These are phyloP conservation scores for Acarospora socialis DNA, from an alignment of 2,329 filamentous ascomycete species.

Conservation along the genomic window DNA sequence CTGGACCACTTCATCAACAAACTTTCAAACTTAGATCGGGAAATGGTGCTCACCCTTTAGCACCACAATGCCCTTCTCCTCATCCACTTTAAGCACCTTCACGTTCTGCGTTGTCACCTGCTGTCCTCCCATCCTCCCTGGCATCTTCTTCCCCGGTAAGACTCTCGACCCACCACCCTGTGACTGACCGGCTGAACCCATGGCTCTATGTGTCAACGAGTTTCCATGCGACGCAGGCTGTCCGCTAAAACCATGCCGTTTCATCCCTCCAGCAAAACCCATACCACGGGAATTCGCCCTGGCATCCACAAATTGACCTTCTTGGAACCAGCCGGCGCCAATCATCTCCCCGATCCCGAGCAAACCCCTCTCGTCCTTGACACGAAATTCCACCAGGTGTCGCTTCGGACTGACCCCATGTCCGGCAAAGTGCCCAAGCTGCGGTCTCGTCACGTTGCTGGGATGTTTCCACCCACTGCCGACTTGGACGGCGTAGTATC, in stretches of 20 bases:
- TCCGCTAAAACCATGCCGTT: conserved; percentile 77
- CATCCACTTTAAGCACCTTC: conserved; percentile 75
- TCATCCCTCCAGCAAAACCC: conserved; percentile 97
- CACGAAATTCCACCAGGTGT: conserved; percentile 74
- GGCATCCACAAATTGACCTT: conserved; percentile 83
- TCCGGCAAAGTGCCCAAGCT: conserved; percentile 76
- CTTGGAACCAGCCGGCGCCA: conserved; percentile 77
- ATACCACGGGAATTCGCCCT: conserved; percentile 67
- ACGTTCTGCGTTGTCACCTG: conserved; percentile 83
- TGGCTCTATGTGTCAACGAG: conserved; percentile 81
- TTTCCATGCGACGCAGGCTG: conserved; percentile 91
- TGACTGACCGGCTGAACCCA: conserved; percentile 77
- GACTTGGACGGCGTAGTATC: conserved; percentile 89
- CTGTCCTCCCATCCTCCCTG: conserved; percentile 85
- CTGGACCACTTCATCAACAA: conserved; percentile 22
- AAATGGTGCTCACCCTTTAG: conserved; percentile 66
- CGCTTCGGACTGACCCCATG: conserved; percentile 73
- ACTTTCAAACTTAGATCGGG: conserved; percentile 6
- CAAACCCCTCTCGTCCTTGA: conserved; percentile 58
- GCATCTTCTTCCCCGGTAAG: conserved; percentile 93
- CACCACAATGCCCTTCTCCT: conserved; percentile 72
- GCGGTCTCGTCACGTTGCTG: conserved; percentile 63
- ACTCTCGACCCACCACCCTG: conserved; percentile 90
- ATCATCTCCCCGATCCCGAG: conserved; percentile 62
- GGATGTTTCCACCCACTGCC: conserved; percentile 62